These are phyloP conservation scores for Curvularia eragrostidis DNA, from an alignment of 2,329 filamentous ascomycete genomes.

Conservation along the genomic window DNA sequence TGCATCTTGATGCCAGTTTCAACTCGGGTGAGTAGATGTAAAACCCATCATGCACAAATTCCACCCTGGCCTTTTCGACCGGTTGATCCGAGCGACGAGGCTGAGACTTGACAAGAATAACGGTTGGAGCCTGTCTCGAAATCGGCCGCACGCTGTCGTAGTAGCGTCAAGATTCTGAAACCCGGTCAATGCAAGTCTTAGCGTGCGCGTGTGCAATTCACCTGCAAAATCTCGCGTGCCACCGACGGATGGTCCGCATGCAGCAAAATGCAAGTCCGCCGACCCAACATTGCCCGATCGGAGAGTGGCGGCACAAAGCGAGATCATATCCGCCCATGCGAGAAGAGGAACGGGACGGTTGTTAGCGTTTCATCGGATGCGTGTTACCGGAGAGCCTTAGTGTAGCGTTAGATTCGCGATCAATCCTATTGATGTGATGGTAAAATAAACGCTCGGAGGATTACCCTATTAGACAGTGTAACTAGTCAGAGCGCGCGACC, in stretches of 20 bases:
- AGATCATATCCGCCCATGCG: conserved; percentile 2
- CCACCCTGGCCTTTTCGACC: background rate
- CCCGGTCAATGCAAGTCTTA: conserved; percentile 2
- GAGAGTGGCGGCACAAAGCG: background rate
- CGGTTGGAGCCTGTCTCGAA: background rate
- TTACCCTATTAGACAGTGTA: background rate
- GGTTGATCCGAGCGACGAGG: background rate
- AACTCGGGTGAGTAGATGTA: background rate
- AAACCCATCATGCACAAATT: background rate
- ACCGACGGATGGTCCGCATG: conserved; percentile 6
- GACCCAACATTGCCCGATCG: background rate
- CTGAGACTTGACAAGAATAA: background rate
- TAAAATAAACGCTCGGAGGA: conserved; percentile 3
- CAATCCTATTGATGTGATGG: background rate
- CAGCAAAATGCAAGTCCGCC: conserved; percentile 13
- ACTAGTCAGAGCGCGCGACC: background rate
- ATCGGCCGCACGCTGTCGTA: background rate
- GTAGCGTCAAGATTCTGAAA: background rate
- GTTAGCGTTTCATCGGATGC: conserved; percentile 14
- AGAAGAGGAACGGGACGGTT: background rate
- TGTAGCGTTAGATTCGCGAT: conserved; percentile 4
- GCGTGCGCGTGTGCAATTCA: background rate
- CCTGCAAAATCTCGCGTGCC: conserved; percentile 1
- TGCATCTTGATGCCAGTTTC: background rate
- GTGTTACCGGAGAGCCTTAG: background rate